These are phyloP conservation scores for Citrus unshiu DNA, from an alignment of 345 rosid species.

Conservation along the genomic window DNA sequence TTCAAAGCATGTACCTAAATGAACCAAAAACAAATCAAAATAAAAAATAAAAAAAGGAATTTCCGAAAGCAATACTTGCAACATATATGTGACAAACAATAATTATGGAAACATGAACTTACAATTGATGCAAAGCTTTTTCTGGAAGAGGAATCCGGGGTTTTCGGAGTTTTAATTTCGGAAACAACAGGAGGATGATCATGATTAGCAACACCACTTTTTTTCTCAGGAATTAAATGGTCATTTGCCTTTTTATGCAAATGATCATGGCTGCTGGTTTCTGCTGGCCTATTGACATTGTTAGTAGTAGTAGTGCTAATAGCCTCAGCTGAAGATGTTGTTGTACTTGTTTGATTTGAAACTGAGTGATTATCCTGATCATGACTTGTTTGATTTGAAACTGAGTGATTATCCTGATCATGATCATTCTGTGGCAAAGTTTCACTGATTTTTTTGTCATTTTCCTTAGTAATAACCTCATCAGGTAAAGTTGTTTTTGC, in stretches of 20 bases:
- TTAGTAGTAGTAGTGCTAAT: neutral
- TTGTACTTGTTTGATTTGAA: neutral
- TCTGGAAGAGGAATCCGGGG: conserved; percentile 35
- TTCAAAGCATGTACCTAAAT: conserved; percentile 44
- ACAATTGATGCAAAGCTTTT: conserved; percentile 60
- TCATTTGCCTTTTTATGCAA: conserved; percentile 9
- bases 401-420: no score
- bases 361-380: neutral
- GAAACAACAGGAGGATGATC: neutral
- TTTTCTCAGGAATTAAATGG: conserved; percentile 14
- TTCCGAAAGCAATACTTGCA: no score
- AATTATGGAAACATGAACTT: conserved; percentile 18
- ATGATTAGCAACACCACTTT: conserved; percentile 9
- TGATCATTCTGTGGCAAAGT: neutral
- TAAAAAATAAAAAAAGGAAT: no score
- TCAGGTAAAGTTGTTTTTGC: neutral
- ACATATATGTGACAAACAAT: no score
- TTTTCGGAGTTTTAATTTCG: neutral
- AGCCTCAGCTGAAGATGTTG: neutral
- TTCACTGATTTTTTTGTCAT: conserved; percentile 13
- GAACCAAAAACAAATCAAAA: neutral
- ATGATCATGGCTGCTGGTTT: neutral
- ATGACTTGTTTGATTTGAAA: no score
- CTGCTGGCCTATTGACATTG: neutral
- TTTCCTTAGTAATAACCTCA: conserved; percentile 7